Base-by-base conservation (phyloP, 768 basidiomycete species). In the Mycena amicta region DNA sequence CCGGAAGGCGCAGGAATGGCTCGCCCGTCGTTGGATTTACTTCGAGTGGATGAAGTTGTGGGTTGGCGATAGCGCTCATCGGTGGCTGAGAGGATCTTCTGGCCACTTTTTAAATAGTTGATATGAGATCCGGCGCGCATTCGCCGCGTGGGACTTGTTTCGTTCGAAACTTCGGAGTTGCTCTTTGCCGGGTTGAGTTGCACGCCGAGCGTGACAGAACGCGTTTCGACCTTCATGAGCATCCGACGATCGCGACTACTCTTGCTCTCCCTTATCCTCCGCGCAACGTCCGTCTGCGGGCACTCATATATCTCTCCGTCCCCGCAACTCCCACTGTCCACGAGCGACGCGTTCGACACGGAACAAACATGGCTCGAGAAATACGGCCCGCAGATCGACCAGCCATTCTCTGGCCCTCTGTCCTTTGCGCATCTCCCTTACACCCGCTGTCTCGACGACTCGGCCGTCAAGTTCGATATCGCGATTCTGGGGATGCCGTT, bases 371-470 rank as follows among this genome's bases (percentile, higher is more conserved):
- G 89, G 89, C 69, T 78, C 5, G 77, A 83, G 54, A 92, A 89
- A 70, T 94, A 92, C 63, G 91, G 90, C n/a, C 67, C 72, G 8
- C 88, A 90, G 61, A 77, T 80, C 20, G 92, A 95, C 72, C 84
- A 87, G 40, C 71, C 79, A 4, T 95, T 92, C 76, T 85, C 89
- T 5, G 93, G 94, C 0, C 88, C 92, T 28, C 78, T 90, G 16
- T 80, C 90, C 0, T 96, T 95, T 75, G 89, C 92, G 20, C 93
- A 93, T 66, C 75, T 92, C 15, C 87, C 90, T 2, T 93, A 92
- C 68, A 64, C 76, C 6, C 82, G 82, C 33, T 93, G 92, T 68
- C 76, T 93, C 37, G 86, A 90, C 60, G 77, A 88, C 61, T 76
- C 78, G 50, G 67, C 66, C 16, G 67, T 73, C 15, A 63, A 65